Evolutionary conservation across 116 monocot genomes (phyloP), one percentile per base, ranked within the genome.

Genomic region (Iris pallida): DNA sequence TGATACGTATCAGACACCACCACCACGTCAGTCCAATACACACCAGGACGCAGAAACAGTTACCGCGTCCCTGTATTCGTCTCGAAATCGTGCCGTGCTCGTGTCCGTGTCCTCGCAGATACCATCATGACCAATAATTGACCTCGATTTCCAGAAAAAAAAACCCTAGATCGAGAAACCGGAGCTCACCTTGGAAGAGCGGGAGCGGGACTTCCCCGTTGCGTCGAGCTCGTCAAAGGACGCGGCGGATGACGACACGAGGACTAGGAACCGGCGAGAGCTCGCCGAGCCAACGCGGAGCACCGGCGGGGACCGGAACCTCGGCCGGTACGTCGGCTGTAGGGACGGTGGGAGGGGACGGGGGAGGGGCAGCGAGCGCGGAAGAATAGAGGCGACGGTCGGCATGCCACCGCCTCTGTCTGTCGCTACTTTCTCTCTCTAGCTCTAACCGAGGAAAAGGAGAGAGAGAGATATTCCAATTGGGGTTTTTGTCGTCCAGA

Each of bases 171-270:
- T 13, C 30, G 20, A 16, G 52, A 49, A 16, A 6, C n/a, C 9
- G 55, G 9, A 41, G 8, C 44, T 42, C 8, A 88, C 88, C 83
- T 73, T 81, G 18, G 83, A 69, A 7, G 80, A 20, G 11, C 48
- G 55, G n/a, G 53, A 63, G 1, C 44, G 59, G 13, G 75, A 46
- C 46, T 54, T 66, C 11, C 77, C 81, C 68, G 53, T 55, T 43
- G 86, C 78, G 30, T 71, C 63, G 55, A 81, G 78, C 73, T 81
- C 86, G 47, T 86, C 86, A 76, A 81, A 89, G 73, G 83, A 80
- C 9, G 76, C 68, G 42, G 82, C 65, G 42, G 83, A 76, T 19
- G 70, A 11, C 40, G 60, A 59, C 14, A 60, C 70, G 49, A 70
- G 70, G 60, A 70, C 40, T 47, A 2, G 40, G 40, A 49, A 20